Base-by-base conservation (phyloP, 768 basidiomycete species). In the Lentinula sp. region DNA sequence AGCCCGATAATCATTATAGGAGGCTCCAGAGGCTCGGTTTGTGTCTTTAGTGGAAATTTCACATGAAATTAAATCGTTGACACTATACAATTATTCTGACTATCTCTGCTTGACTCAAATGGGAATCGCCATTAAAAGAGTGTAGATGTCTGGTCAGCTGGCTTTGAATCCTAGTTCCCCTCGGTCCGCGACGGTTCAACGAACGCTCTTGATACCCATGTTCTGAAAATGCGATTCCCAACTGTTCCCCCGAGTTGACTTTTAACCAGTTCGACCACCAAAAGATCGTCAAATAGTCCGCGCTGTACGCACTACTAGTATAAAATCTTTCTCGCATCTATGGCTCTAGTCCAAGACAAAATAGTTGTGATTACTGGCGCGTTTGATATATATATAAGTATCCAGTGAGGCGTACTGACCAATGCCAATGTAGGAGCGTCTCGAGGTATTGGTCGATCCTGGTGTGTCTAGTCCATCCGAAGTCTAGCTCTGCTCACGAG, bases 391-490 rank as follows among this genome's bases (percentile, higher is more conserved):
- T 5, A 18, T 46, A 21, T 8, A 8, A 46, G 9, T 21, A 23
- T 23, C 21, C 21, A 23, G 46, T 7, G 46, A 48, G 6, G 18
- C 9, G 18, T 48, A 23, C 21, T 18, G 43, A 45, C 43, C 42
- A 83, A 88, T 15, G 83, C 82, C 62, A 84, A 90, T 65, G 89
- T 88, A 15, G 88, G 88, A 16, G 78, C 85, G n/a, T 87, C 86
- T 6, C 77, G 85, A 61, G 89, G 88, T 21, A 91, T 91, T 61
- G 88, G 89, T 11, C 78, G 85, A 63, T 86, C 83, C 32, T 87
- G 86, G 77, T 78, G 65, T 48, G 70, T 55, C 35, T 50, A 43
- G 18, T 28, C n/a, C 28, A 40, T 51, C 52, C 15, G 9, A 39
- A 37, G 23, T 35, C 48, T 32, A 21, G 18, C 2, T 2, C 35